Conservation (phyloP, 169 alveolate species). For the Neospora caninum region DNA sequence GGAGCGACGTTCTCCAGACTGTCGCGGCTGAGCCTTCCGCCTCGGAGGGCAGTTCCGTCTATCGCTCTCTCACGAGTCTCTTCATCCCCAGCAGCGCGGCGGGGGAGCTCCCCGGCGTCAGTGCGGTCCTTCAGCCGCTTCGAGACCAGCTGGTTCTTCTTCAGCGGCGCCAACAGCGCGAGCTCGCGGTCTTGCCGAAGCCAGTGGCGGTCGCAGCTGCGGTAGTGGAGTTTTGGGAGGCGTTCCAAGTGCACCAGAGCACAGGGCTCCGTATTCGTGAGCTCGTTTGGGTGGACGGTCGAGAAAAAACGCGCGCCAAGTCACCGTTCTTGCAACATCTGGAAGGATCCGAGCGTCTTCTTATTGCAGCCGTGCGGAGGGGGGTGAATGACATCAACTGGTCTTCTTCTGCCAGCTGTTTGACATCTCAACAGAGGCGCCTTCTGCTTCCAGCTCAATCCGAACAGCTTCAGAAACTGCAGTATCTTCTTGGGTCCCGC, state of each 20-base stretch:
- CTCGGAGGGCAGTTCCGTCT: neutral
- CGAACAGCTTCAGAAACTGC: constrained; percentile 44
- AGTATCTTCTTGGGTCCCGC: neutral
- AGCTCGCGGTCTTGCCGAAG: neutral
- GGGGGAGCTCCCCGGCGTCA: neutral
- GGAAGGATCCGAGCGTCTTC: neutral
- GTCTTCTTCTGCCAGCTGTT: neutral
- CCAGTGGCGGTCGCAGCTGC: constrained; percentile 22
- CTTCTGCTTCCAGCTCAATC: neutral
- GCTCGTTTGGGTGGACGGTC: constrained; percentile 20
- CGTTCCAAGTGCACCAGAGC: constrained; percentile 31
- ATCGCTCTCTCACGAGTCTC: neutral
- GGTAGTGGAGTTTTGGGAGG: constrained; percentile 40
- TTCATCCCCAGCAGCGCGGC: neutral
- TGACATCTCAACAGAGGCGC: constrained; percentile 47
- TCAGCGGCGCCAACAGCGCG: constrained; percentile 47
- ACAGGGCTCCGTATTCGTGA: constrained; percentile 13
- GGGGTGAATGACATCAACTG: neutral
- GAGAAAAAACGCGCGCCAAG: neutral
- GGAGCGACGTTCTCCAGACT: neutral
- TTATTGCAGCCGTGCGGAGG: constrained; percentile 20
- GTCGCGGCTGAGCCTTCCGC: neutral
- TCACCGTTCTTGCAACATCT: neutral
- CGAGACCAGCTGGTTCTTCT: constrained; percentile 30
- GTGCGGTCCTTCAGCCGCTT: neutral